Base-by-base conservation (phyloP, 1,284 basidiomycete species). In the Naganishia sp. region DNA sequence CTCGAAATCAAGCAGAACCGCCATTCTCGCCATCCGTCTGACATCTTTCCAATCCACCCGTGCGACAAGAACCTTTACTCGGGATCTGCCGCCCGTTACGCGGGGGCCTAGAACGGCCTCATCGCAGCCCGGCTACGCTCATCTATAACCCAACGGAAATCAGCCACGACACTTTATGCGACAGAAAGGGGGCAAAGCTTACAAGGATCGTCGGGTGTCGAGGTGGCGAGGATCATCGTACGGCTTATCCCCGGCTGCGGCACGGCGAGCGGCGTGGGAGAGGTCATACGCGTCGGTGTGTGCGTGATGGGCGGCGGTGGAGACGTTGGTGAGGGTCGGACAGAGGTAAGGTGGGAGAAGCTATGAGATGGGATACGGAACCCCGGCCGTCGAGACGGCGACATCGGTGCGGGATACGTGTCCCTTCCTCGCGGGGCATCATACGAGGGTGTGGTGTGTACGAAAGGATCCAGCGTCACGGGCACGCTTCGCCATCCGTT, bases 221-320 rank as follows among this genome's bases (percentile, higher is more conserved):
- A 54, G 23, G 39, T 57, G 13, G 66, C 78, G 69, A 78, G 65
- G 66, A 79, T 73, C 90, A 93, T 92, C 61, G 91, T 93, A 73
- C 90, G 81, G 77, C 90, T 92, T 43, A 90, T 60, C 4, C 81
- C 23, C 70, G 84, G 81, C 68, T 3, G 77, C 70, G 80, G 75
- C 71, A 28, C 60, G 86, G 54, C 91, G 82, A 5, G 66, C 68
- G 65, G 74, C 67, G 18, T 71, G 63, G 52, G 54, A 65, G n/a
- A 15, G 28, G 25, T 45, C 50, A 44, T 53, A 60, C 33, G 53
- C 81, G 72, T 55, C 68, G 67, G 39, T 68, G 71, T 3, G 67
- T 4, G 74, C 74, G 57, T 57, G 56, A 75, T 71, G 57, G 31
- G 25, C 25, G 16, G 28, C 15, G 50, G 50, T 18, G 28, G 25